Conservation (phyloP, 306 rosid genomes). For the Begonia loranthoides region DNA sequence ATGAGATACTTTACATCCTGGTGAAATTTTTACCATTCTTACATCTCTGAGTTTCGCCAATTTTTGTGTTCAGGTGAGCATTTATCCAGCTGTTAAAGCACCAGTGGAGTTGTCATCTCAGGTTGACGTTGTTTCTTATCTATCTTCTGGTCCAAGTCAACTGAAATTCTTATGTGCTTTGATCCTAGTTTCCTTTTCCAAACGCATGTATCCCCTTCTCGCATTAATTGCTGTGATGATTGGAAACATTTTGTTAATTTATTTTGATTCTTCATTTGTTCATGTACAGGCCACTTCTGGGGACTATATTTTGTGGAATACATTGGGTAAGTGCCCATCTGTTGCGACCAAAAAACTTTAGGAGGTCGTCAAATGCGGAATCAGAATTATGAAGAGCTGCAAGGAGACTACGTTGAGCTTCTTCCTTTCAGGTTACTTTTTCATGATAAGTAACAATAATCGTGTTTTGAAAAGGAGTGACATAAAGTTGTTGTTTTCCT, state of each 20-base stretch:
- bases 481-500: too few species aligned
- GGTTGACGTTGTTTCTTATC: conserved; percentile 23
- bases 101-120: conserved; percentile 69
- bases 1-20: not conserved
- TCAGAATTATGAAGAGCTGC: not conserved
- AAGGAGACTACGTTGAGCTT: too few species aligned
- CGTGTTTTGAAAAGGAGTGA: too few species aligned
- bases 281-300: conserved; percentile 60
- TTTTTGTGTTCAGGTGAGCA: conserved; percentile 50
- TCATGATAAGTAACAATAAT: too few species aligned
- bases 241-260: not conserved
- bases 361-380: conserved; percentile 5
- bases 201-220: not conserved
- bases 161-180: not conserved
- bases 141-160: not conserved
- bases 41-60: not conserved
- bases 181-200: not conserved
- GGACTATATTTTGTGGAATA: conserved; percentile 90
- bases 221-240: not conserved
- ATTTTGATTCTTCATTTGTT: not conserved
- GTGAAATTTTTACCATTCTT: not conserved
- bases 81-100: conserved; percentile 87
- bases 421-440: too few species aligned
- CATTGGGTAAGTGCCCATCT: conserved; percentile 72
- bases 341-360: conserved; percentile 17